These are phyloP conservation scores for Lodderomyces pseudojiufengensis DNA, from an alignment of 1,139 yeast genomes.

Conservation along the genomic window DNA sequence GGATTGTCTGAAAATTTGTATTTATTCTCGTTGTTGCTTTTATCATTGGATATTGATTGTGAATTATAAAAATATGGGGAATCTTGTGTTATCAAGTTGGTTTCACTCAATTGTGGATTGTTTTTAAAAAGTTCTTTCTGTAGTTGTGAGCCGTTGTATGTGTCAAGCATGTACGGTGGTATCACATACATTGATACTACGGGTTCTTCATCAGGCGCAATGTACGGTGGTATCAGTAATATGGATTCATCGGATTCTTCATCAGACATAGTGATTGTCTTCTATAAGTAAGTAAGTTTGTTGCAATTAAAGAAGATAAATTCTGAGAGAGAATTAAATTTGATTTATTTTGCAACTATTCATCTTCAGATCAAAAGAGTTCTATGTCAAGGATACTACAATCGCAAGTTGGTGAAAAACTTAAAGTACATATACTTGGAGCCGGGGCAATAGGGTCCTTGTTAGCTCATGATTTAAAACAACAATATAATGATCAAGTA, in stretches of 20 bases:
- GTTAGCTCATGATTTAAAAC: conserved; percentile 36
- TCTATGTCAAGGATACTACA: too few species aligned
- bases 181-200: conserved; percentile 29
- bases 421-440: conserved; percentile 33
- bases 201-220: too few species aligned
- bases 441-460: conserved; percentile 44
- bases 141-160: conserved; percentile 35
- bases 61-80: conserved; percentile 22
- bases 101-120: conserved; percentile 25
- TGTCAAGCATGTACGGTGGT: conserved; percentile 43
- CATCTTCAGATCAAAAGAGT: background rate
- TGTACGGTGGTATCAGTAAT: too few species aligned
- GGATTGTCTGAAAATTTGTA: conserved; percentile 30
- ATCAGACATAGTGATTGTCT: too few species aligned
- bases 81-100: conserved; percentile 26
- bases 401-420: conserved; percentile 8
- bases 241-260: too few species aligned
- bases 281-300: too few species aligned
- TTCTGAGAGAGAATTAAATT: too few species aligned
- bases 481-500: conserved; percentile 19
- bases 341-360: background rate
- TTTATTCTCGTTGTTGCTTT: background rate
- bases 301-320: too few species aligned
- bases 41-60: conserved; percentile 2
- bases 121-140: conserved; percentile 22